phyloP scores from a whole-genome alignment of 2,329 filamentous ascomycete genomes.

The Cladosporium sp. region DNA sequence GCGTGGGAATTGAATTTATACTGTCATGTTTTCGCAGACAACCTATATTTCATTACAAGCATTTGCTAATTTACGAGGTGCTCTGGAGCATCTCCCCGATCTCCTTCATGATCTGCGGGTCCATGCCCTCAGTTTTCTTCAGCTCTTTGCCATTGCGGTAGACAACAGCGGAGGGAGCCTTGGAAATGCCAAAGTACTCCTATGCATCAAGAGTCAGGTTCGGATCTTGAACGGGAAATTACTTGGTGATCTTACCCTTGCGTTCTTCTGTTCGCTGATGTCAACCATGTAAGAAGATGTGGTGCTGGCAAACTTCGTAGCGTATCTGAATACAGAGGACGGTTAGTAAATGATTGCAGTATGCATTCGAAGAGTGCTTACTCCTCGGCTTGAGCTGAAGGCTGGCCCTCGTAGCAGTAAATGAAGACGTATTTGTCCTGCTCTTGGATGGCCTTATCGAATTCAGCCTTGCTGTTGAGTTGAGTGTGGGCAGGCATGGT shows the following conservation, averaged over 20 bases:
- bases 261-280: conserved; percentile 19
- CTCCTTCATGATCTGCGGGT: conserved; percentile 20
- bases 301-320: conserved; percentile 24
- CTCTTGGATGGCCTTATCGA: conserved; percentile 26
- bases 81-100: conserved; percentile 18
- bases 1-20: not conserved
- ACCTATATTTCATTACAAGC: not conserved
- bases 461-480: conserved; percentile 29
- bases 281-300: conserved; percentile 29
- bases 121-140: conserved; percentile 26
- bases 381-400: conserved; percentile 26
- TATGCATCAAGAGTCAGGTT: not conserved
- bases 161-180: conserved; percentile 26
- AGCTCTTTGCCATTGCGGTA: conserved; percentile 31
- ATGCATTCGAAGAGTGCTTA: conserved; percentile 14
- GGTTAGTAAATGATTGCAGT: not conserved
- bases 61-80: not conserved
- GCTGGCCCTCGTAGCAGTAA: conserved; percentile 27
- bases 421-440: conserved; percentile 32
- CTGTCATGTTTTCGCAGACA: not conserved
- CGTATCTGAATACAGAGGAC: conserved; percentile 21
- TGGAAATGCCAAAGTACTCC: conserved; percentile 23
- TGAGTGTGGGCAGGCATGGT: conserved; percentile 23
- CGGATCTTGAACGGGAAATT: not conserved
- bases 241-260: conserved; percentile 17